Base-by-base conservation (phyloP, 495 filamentous ascomycete genomes). In the Oidiodendron maius region DNA sequence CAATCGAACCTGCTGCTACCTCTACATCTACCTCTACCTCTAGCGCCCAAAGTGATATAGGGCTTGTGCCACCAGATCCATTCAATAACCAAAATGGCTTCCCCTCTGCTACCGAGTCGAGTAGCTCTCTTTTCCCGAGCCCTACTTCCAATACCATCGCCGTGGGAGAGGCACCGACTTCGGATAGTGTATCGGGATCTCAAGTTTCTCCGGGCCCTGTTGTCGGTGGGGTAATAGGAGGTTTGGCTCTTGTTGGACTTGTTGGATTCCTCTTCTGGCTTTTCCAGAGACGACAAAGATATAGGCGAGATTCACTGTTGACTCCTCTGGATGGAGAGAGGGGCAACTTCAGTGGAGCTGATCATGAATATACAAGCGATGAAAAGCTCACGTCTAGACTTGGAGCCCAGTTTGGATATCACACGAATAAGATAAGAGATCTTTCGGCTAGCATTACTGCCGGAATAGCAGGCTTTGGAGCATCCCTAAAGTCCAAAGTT, bases 141-240 rank as follows among this genome's bases (percentile, higher is more conserved):
- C 15, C 49, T 3, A 39, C 41, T 24, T 24, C 37, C 4, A 48
- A 23, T 51, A 61, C 51, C 44, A 54, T 15, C 26, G 41, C 8
- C 11, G 20, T 45, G 23, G 20, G 32, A 32, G 28, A 57, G 42
- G 56, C 57, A 30, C 38, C 50, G 44, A 23, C 51, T 20, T 28
- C 22, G 5, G n/a, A 12, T 20, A 42, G 40, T 17, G 43, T 50
- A 12, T 50, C 53, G 16, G 46, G 51, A 17, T 47, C 42, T 23
- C 18, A 39, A 49, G 6, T 41, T 11, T 50, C 55, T 13, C 25
- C 61, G 21, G 55, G 22, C 58, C 58, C 55, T 60, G 60, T 78
- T 30, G 69, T 71, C 3, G 74, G 64, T 8, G 71, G 74, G 4
- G 72, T 78, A 17, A 54, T 75, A n/a, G 75, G 74, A 11, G 67